These are phyloP conservation scores for Dactylellina leptospora DNA, from an alignment of 2,329 filamentous ascomycete species.

Conservation along the genomic window DNA sequence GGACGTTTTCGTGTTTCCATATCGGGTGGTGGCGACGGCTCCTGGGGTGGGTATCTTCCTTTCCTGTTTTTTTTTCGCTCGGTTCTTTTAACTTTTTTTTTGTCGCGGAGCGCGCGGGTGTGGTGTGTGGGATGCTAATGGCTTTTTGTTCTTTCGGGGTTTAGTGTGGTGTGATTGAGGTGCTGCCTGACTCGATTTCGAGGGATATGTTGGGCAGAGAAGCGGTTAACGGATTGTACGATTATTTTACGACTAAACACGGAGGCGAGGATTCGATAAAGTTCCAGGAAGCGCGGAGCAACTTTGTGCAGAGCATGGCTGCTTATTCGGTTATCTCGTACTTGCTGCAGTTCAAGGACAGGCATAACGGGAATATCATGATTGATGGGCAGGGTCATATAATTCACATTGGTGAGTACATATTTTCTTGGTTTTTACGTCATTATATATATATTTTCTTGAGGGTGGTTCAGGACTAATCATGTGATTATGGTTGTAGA, in stretches of 20 bases:
- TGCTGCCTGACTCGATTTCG: conserved; percentile 95
- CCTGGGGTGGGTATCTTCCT: conserved; percentile 68
- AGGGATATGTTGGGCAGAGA: conserved; percentile 98
- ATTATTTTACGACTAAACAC: conserved; percentile 98
- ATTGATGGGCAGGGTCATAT: conserved; percentile 97
- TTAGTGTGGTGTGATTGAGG: conserved; percentile 93
- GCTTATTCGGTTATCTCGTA: conserved; percentile 98
- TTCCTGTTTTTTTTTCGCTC: not conserved
- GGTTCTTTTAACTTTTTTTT: not conserved
- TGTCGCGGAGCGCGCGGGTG: not conserved
- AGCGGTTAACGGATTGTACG: conserved; percentile 96
- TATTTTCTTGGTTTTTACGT: no score
- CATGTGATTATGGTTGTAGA: conserved; percentile 64
- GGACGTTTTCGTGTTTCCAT: conserved; percentile 95
- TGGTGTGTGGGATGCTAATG: no score
- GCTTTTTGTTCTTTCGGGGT: no score
- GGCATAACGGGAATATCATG: conserved; percentile 99
- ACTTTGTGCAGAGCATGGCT: conserved; percentile 99
- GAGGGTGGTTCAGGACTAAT: not conserved
- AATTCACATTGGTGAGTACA: conserved; percentile 75
- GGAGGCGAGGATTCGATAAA: conserved; percentile 93
- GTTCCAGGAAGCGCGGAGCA: conserved; percentile 81
- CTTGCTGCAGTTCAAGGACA: conserved; percentile 97
- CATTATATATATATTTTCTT: not conserved
- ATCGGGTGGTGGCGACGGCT: conserved; percentile 95